phyloP scores from a whole-genome alignment of 257 asterid genomes.

The Nicotiana noctiflora region DNA sequence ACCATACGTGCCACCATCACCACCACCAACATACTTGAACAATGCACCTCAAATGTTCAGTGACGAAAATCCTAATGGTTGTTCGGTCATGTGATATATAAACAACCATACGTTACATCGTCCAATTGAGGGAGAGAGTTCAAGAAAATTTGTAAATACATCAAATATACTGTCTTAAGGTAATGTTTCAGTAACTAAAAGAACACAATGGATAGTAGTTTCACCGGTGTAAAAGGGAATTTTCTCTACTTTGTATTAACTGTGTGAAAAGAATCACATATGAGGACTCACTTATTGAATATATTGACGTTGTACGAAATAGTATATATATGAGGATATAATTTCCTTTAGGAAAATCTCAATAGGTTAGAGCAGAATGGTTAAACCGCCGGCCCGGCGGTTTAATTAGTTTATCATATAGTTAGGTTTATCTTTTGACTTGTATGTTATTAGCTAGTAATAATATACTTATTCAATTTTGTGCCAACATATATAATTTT shows the following conservation, averaged over 20 bases:
- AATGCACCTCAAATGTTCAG: constrained; percentile 51
- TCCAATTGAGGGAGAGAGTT: not conserved
- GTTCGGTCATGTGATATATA: constrained; percentile 63
- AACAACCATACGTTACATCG: not conserved
- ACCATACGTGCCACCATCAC: constrained; percentile 48
- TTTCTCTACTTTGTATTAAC: not conserved
- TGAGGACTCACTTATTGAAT: not conserved
- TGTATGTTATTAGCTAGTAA: not conserved
- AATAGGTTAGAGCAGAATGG: constrained; percentile 9
- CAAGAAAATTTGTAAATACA: constrained; percentile 34
- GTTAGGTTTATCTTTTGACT: constrained; percentile 14
- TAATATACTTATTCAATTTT: constrained; percentile 12
- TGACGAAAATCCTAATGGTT: constrained; percentile 85
- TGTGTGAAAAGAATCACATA: not conserved
- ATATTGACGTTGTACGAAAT: not conserved
- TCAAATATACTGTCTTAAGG: not conserved
- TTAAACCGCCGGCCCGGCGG: constrained; percentile 23
- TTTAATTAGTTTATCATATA: constrained; percentile 14
- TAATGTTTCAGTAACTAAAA: not conserved
- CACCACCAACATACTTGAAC: constrained; percentile 17
- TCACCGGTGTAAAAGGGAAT: not conserved
- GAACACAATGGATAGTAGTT: not conserved
- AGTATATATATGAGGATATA: constrained; percentile 15
- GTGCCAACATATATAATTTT: constrained; percentile 1
- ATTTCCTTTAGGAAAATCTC: constrained; percentile 8